Percentiles rank a stretch among this genome's conserved stretches.
Evolutionary conservation across 257 asterid species (phyloP).

Genomic region (Plantago major): DNA sequence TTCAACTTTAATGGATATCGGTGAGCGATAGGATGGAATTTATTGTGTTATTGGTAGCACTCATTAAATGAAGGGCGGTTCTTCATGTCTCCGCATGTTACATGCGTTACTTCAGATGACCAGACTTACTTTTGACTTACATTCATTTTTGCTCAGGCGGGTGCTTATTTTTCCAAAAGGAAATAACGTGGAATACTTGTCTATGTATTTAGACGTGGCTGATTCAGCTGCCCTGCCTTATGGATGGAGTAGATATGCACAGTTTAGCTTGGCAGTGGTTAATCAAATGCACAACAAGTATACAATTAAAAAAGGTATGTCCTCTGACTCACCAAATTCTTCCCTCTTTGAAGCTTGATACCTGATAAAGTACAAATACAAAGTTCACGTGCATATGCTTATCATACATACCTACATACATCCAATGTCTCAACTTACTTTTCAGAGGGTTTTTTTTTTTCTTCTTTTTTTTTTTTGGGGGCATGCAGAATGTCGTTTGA

Average conservation of each 20-base stretch:
- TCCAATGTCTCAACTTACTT: no score
- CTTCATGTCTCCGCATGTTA: background rate
- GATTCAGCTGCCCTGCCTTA: conserved; percentile 71
- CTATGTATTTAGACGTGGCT: conserved; percentile 92
- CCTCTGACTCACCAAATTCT: conserved; percentile 2
- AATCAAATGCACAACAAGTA: conserved; percentile 65
- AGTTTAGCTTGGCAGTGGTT: conserved; percentile 84
- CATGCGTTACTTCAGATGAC: background rate
- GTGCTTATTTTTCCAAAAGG: conserved; percentile 95
- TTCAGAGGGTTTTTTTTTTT: no score
- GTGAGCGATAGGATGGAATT: background rate
- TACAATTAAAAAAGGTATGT: conserved; percentile 69
- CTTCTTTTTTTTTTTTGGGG: no score
- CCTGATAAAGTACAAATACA: background rate
- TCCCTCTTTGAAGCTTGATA: conserved; percentile 6
- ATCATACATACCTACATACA: no score
- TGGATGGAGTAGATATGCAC: conserved; percentile 95
- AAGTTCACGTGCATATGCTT: no score
- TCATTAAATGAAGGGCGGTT: background rate
- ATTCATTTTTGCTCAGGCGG: conserved; percentile 58
- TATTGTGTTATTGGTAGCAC: background rate
- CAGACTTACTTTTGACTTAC: conserved; percentile 15
- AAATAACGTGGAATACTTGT: conserved; percentile 78
- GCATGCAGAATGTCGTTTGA: no score
- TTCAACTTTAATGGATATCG: conserved; percentile 9